phyloP scores from a whole-genome alignment of 2,329 filamentous ascomycete species.

The Claviceps quebecensis region DNA sequence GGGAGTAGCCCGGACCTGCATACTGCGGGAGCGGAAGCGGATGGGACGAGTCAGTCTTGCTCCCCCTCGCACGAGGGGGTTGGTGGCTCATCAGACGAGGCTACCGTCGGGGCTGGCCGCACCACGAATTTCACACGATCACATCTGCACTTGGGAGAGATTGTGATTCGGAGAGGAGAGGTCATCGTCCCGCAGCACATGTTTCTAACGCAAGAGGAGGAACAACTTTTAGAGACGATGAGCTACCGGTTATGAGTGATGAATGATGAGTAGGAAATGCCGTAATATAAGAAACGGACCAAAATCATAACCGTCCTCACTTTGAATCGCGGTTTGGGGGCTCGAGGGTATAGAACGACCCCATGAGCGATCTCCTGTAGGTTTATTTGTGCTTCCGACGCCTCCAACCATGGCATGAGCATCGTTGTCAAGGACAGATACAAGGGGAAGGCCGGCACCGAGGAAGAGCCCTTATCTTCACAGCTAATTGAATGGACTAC shows the following conservation, averaged over 20 bases:
- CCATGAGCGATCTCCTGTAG: too few relatives aligned
- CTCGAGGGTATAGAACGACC: too few relatives aligned
- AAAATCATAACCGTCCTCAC: too few relatives aligned
- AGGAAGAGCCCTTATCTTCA: too few relatives aligned
- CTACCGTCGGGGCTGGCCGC: constrained; percentile 4
- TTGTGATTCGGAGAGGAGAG: constrained; percentile 22
- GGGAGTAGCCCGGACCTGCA: background rate
- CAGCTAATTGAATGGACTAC: too few relatives aligned
- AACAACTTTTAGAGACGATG: constrained; percentile 21
- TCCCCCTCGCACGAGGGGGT: background rate
- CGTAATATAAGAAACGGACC: too few relatives aligned
- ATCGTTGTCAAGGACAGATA: too few relatives aligned
- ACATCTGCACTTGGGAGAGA: constrained; percentile 10
- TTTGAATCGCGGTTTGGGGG: too few relatives aligned
- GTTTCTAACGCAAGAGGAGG: constrained; percentile 24
- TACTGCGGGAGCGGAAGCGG: background rate
- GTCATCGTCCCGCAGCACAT: constrained; percentile 22
- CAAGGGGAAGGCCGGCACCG: too few relatives aligned
- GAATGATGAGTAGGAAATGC: background rate
- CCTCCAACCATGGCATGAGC: too few relatives aligned
- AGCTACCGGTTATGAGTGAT: constrained; percentile 15
- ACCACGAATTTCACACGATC: constrained; percentile 6
- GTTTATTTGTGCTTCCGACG: too few relatives aligned
- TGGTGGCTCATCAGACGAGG: background rate
- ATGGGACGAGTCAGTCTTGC: background rate